Conservation (phyloP, 805 yeast genomes). For the Hanseniaspora taiwanica region DNA sequence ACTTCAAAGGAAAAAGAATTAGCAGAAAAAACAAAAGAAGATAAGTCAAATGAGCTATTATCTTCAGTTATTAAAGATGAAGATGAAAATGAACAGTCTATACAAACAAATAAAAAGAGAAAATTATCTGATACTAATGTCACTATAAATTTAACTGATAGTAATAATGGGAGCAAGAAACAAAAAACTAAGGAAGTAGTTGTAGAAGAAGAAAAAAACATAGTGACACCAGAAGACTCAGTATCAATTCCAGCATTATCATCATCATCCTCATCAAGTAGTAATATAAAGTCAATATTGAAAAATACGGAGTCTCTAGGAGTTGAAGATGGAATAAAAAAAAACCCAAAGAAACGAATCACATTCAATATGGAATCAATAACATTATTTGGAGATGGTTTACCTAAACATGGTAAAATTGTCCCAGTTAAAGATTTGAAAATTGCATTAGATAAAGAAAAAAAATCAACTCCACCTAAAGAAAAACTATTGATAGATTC, state of each 20-base stretch:
- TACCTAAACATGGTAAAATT: conserved; percentile 18
- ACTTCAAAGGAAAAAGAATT: background rate
- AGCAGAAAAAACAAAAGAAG: background rate
- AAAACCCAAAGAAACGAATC: conserved; percentile 10
- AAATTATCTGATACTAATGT: no score
- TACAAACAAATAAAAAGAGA: no score
- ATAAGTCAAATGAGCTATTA: background rate
- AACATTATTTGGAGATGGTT: conserved; percentile 22
- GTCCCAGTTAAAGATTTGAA: conserved; percentile 20
- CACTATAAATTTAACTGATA: no score
- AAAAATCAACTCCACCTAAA: conserved; percentile 20
- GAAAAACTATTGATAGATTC: conserved; percentile 15
- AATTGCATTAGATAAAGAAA: conserved; percentile 19
- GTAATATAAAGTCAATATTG: conserved; percentile 11
- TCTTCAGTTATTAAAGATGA: background rate
- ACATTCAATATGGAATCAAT: conserved; percentile 9
- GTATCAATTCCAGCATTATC: background rate
- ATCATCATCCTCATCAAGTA: background rate
- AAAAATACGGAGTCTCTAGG: conserved; percentile 8
- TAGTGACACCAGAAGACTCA: background rate
- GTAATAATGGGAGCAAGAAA: no score
- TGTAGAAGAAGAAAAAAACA: no score
- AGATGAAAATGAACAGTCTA: conserved; percentile 2
- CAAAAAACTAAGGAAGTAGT: no score
- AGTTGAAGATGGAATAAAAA: conserved; percentile 5